Evolutionary conservation across 1,139 yeast genomes (phyloP), one percentile per base, ranked within the genome.

Genomic region (Lodderomyces margitis): DNA sequence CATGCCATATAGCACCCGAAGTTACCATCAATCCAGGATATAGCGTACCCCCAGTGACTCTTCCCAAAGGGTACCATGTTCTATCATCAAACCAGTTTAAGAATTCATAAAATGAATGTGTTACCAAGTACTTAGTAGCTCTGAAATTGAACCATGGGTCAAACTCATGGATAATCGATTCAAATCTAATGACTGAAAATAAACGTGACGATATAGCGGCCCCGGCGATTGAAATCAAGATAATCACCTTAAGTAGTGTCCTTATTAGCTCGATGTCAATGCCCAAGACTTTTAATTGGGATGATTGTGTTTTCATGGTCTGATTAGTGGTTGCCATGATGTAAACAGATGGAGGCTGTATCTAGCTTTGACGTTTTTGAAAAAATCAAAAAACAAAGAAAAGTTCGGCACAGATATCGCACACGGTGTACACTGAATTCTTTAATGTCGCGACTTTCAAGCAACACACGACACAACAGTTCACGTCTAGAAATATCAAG

Each of bases 1-100:
- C 57, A 54, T 83, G 87, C 83, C 95, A 91, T 45, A 94, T 84
- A 21, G 87, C 76, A 25, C 96, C 95, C 8, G 96, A 84, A 5
- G 98, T 89, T 33, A 94, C 96, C 99, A 94, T 94, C 53, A 94
- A 73, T 8, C 99, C 99, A 2, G 99, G 99, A 59, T 94, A 94
- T 51, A 94, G 69, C 3, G 99, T 94, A 49, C 99, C 99, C 52
- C 99, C 99, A 10, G 98, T 92, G 56, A 94, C 98, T 67, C 99
- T 81, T 15, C 99, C 99, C 50, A 94, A 74, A 16, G 99, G 99
- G 62, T 94, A 94, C 99, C 99, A 94, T 21, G 98, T 92, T 59
- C 96, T 80, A 63, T 92, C 97, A 62, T 94, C 99, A 58, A 94
- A 94, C 98, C 98, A 94, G 62, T 94, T 94, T 61, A 92, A 75